A percentile compares a stretch with the other conserved stretches of the same genome.
Evolutionary conservation across 2,329 filamentous ascomycete species (phyloP).

Genomic region (Dothiorella sarmentorum): DNA sequence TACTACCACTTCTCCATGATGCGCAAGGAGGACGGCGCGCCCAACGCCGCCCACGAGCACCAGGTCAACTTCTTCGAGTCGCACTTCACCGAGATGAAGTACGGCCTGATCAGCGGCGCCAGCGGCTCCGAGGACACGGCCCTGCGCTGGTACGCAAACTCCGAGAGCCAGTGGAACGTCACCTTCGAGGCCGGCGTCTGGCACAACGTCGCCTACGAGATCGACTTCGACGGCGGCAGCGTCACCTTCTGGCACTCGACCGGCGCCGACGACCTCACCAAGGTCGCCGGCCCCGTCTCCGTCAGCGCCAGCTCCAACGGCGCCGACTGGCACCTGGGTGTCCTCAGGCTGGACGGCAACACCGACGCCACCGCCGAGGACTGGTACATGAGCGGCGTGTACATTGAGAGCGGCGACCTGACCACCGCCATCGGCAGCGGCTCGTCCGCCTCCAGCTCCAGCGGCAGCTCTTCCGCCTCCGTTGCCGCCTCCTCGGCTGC

Average conservation of each 20-base stretch:
- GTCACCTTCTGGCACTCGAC: constrained; percentile 70
- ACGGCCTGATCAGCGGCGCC: constrained; percentile 56
- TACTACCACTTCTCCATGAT: constrained; percentile 72
- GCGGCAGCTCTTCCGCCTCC: not conserved
- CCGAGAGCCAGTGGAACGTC: constrained; percentile 60
- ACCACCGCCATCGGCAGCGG: constrained; percentile 24
- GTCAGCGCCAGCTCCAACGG: constrained; percentile 63
- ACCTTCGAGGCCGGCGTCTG: constrained; percentile 62
- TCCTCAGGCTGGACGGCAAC: constrained; percentile 60
- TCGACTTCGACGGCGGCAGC: constrained; percentile 61
- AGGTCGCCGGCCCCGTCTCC: constrained; percentile 59
- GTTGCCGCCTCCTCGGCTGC: not conserved
- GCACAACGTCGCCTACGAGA: constrained; percentile 74
- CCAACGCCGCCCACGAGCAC: constrained; percentile 62
- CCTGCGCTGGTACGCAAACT: constrained; percentile 63
- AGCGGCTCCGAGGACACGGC: constrained; percentile 50
- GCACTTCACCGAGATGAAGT: constrained; percentile 74
- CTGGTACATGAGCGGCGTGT: constrained; percentile 69
- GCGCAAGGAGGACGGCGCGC: constrained; percentile 57
- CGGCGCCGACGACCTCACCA: constrained; percentile 56
- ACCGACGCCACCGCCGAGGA: constrained; percentile 56
- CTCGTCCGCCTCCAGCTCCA: not conserved
- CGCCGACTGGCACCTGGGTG: constrained; percentile 69
- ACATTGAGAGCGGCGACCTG: constrained; percentile 58
- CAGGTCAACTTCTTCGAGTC: constrained; percentile 58